Evolutionary conservation across 2,329 filamentous ascomycete genomes (phyloP).

Genomic region (Coniella vitis): DNA sequence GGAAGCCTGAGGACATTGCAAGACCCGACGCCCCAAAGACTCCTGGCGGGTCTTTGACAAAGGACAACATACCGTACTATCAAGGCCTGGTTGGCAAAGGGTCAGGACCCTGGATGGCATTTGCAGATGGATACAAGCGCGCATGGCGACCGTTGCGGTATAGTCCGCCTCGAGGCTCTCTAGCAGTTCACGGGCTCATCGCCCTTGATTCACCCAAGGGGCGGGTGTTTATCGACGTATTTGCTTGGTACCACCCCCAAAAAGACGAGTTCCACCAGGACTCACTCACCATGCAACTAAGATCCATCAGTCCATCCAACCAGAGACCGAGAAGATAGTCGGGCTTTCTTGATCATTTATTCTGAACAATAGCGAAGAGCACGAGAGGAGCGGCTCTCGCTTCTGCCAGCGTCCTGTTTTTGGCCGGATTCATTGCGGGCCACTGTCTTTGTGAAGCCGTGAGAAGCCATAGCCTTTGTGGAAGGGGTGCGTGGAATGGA

Average conservation of each 20-base stretch:
- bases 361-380: too few species aligned
- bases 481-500: too few species aligned
- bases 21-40: not conserved
- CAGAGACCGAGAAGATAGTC: conserved; percentile 12
- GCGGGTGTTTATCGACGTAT: conserved; percentile 43
- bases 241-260: conserved; percentile 51
- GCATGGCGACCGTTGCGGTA: conserved; percentile 36
- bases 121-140: conserved; percentile 28
- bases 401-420: too few species aligned
- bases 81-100: conserved; percentile 23
- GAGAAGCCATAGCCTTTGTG: too few species aligned
- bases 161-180: conserved; percentile 42
- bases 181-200: conserved; percentile 48
- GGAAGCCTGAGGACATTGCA: not conserved
- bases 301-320: conserved; percentile 18
- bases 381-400: too few species aligned
- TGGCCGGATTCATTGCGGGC: too few species aligned
- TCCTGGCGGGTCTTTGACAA: conserved; percentile 6
- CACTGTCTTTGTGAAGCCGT: too few species aligned
- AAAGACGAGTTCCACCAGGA: conserved; percentile 36
- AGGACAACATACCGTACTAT: conserved; percentile 20
- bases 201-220: conserved; percentile 42
- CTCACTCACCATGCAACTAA: conserved; percentile 32
- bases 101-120: conserved; percentile 26
- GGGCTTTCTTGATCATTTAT: too few species aligned